phyloP scores from a whole-genome alignment of 208 protist species.

The Acanthamoeba sp. region DNA sequence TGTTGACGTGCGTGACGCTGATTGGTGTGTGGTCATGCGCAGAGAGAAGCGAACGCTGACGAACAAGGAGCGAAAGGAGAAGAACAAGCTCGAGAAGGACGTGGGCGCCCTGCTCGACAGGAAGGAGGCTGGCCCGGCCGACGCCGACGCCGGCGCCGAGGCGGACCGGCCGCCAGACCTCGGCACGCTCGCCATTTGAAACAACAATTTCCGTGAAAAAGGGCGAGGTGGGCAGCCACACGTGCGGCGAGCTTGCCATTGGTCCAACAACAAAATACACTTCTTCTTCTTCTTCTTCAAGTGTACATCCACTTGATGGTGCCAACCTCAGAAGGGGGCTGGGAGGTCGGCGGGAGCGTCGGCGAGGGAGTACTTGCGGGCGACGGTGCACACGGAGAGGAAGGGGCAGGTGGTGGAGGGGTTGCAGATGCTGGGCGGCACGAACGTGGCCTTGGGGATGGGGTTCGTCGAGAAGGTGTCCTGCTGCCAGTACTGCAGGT shows the following conservation, averaged over 20 bases:
- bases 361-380: neutral
- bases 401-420: neutral
- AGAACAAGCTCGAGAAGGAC: slow-evolving; percentile 49
- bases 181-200: neutral
- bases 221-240: no score
- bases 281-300: no score
- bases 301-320: no score
- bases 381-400: slow-evolving; percentile 8
- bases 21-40: neutral
- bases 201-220: no score
- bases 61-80: slow-evolving; percentile 53
- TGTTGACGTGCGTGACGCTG: no score
- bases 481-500: neutral
- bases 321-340: neutral
- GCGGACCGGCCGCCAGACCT: neutral
- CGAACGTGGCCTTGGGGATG: neutral
- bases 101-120: slow-evolving; percentile 8
- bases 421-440: slow-evolving; percentile 15
- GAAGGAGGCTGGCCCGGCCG: neutral
- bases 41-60: slow-evolving; percentile 54
- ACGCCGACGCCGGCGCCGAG: neutral
- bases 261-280: no score
- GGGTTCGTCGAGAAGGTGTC: neutral
- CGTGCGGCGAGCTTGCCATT: no score
- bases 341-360: neutral